Conservation (phyloP, 148 eudicot genomes). For the Vaccinium myrtillus region DNA sequence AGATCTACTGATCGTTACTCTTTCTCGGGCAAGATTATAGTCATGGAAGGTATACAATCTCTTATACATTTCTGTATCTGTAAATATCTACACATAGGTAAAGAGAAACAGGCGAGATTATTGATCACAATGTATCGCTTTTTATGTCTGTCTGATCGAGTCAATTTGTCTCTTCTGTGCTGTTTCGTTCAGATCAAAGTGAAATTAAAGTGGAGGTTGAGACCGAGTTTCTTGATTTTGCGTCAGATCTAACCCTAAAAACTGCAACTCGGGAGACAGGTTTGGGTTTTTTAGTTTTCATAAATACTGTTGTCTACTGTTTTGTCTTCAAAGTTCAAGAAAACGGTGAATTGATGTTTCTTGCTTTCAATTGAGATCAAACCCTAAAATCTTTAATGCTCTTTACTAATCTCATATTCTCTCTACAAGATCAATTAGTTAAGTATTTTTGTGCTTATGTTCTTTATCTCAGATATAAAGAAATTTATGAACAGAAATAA, state of each 20-base stretch:
- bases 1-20: constrained; percentile 2
- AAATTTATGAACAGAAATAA: background rate
- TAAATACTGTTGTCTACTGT: background rate
- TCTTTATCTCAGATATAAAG: background rate
- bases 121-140: background rate
- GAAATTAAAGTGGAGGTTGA: background rate
- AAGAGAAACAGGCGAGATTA: background rate
- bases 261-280: background rate
- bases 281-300: background rate
- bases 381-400: no score
- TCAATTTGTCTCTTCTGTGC: background rate
- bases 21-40: background rate
- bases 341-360: background rate
- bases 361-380: background rate
- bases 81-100: background rate
- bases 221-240: background rate
- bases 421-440: background rate
- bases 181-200: constrained; percentile 20
- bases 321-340: background rate
- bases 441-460: background rate
- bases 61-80: background rate
- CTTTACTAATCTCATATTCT: background rate
- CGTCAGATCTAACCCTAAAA: background rate
- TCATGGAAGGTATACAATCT: constrained; percentile 41
- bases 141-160: background rate